Evolutionary conservation across 2,329 filamentous ascomycete genomes (phyloP).

Genomic region (Fusarium concolor): DNA sequence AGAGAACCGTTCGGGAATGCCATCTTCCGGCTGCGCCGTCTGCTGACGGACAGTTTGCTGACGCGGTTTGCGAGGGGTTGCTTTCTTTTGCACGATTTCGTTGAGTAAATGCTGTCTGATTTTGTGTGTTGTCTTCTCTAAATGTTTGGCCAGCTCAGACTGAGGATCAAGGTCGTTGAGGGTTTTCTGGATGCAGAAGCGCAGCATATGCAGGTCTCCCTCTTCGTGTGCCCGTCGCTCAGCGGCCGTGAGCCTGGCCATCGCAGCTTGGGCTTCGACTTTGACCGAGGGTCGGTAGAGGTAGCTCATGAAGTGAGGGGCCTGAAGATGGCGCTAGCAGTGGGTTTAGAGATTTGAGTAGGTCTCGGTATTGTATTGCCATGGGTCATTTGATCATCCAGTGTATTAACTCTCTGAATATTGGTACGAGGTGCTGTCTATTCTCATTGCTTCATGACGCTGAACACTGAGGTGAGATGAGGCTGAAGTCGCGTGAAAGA

Average conservation of each 20-base stretch:
- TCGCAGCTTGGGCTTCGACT: slow-evolving; percentile 19
- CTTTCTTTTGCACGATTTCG: no score
- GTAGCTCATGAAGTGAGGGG: slow-evolving; percentile 26
- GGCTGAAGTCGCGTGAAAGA: neutral
- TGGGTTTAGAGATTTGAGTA: neutral
- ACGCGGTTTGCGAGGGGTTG: neutral
- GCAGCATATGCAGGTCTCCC: slow-evolving; percentile 23
- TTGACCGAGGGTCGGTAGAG: slow-evolving; percentile 27
- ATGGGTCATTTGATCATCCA: neutral
- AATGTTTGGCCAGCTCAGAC: slow-evolving; percentile 4
- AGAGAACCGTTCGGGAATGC: neutral
- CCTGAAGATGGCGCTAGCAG: neutral
- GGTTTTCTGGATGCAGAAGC: slow-evolving; percentile 17
- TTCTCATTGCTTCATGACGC: neutral
- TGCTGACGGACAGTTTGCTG: neutral
- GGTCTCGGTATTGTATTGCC: neutral
- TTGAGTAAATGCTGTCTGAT: slow-evolving; percentile 15
- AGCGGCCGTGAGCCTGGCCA: slow-evolving; percentile 25
- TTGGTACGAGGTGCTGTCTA: neutral
- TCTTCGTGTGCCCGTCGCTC: slow-evolving; percentile 25
- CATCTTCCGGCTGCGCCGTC: neutral
- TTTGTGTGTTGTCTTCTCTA: neutral
- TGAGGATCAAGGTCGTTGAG: slow-evolving; percentile 13
- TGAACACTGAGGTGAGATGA: neutral
- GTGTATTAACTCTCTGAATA: neutral